Evolutionary conservation across 164 flowering plant genomes (phyloP), one percentile per base, ranked within the genome.

Genomic region (Magnolia officinalis): DNA sequence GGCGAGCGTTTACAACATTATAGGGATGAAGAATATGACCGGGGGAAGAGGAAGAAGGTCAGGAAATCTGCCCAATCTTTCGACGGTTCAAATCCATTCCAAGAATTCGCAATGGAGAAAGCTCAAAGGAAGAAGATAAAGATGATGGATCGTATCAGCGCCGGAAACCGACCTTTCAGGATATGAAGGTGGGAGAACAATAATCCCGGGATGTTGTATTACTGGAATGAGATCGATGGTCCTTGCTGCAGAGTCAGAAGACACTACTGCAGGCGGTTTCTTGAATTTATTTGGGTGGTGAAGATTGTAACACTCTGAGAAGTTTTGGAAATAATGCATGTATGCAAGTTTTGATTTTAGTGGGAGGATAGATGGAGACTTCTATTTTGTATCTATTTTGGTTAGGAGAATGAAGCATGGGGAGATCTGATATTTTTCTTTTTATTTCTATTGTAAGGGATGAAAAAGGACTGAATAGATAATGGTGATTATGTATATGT

Each of bases 11-110:
- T 18, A 23, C 19, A 51, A 58, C 24, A 70, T 37, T 75, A 51
- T 84, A 96, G 99, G 99, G 98, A 93, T 79, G 92, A 90, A 72
- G 97, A 90, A 76, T 91, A 91, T 72, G 98, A 96, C 83, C 76
- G 79, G 29, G 99, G 98, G 0, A 96, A 91, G 87, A 89, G 90
- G 67, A 96, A 90, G 85, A 96, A 94, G 88, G 78, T 90, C 0
- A 88, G 88, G 82, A 65, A 14, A 7, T 20, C 78, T 5, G 86
- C 79, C 75, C 55, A 67, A 6, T 31, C 4, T 9, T 90, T 83
- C 78, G 91, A 79, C 24, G 98, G 91, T 59, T 84, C 84, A 68
- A 96, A 92, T 82, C 88, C 81, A 37, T 96, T 94, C 87, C 99
- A 94, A 81, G 88, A 87, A 80, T 19, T 90, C 65, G 90, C 95